Evolutionary conservation across 306 rosid genomes (phyloP).

Genomic region (Cucurbita pepo): DNA sequence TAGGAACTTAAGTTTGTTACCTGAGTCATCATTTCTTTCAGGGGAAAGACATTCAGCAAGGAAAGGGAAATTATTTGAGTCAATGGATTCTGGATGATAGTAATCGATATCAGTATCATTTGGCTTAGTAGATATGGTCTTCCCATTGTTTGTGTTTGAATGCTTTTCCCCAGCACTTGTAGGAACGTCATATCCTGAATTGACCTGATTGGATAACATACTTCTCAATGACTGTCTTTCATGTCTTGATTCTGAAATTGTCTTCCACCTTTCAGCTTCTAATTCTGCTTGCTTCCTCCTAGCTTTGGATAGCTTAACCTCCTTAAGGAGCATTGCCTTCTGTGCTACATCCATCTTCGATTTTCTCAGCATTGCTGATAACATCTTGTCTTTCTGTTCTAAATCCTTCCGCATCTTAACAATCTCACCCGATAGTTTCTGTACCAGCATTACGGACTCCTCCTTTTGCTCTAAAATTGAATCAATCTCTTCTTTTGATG

Average conservation of each 20-base stretch:
- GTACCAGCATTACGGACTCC: conserved; percentile 62
- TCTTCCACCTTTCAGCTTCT: conserved; percentile 65
- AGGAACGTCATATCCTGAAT: conserved; percentile 43
- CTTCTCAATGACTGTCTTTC: conserved; percentile 64
- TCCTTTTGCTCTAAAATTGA: conserved; percentile 52
- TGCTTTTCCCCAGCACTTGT: conserved; percentile 25
- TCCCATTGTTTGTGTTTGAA: conserved; percentile 20
- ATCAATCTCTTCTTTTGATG: conserved; percentile 47
- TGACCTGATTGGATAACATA: conserved; percentile 43
- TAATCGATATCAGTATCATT: conserved; percentile 11
- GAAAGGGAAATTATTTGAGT: conserved; percentile 25
- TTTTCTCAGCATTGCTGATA: conserved; percentile 88
- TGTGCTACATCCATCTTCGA: conserved; percentile 66
- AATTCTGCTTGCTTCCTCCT: conserved; percentile 87
- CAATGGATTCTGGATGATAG: conserved; percentile 15
- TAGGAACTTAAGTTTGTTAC: conserved; percentile 29
- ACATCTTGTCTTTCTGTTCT: conserved; percentile 85
- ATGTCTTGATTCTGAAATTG: conserved; percentile 65
- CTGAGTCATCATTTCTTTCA: conserved; percentile 31
- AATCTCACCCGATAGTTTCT: conserved; percentile 53
- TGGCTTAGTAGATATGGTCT: conserved; percentile 12
- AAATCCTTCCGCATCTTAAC: conserved; percentile 62
- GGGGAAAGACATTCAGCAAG: conserved; percentile 26
- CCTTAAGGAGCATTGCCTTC: conserved; percentile 76
- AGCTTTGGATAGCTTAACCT: conserved; percentile 62